Evolutionary conservation across 768 basidiomycete species (phyloP).

Genomic region (Tephrocybe sp.): DNA sequence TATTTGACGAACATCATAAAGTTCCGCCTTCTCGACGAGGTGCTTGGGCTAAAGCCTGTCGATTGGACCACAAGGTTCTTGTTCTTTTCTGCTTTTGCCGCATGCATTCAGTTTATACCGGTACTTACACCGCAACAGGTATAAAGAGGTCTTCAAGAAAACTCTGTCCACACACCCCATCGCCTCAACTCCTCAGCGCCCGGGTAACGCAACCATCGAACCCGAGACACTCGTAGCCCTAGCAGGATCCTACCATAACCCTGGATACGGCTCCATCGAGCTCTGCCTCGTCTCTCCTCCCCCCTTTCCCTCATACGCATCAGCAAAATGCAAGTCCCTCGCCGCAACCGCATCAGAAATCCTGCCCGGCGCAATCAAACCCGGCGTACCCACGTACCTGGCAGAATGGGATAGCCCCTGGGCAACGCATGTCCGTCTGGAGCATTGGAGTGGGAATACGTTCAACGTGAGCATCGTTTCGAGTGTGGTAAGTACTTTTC

Average conservation of each 20-base stretch:
- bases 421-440: conserved; percentile 15
- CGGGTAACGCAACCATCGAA: conserved; percentile 14
- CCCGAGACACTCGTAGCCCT: conserved; percentile 13
- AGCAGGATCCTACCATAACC: conserved; percentile 19
- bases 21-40: conserved; percentile 15
- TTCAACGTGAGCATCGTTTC: conserved; percentile 17
- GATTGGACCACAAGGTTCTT: conserved; percentile 17
- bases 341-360: conserved; percentile 4
- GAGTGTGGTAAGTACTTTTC: conserved; percentile 15
- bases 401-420: conserved; percentile 13
- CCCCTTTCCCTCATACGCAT: background rate
- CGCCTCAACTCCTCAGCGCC: background rate
- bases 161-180: background rate
- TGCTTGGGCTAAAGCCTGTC: conserved; percentile 17
- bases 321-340: conserved; percentile 9
- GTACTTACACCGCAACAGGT: background rate
- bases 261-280: conserved; percentile 21
- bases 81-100: background rate
- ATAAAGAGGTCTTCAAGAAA: background rate
- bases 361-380: conserved; percentile 14
- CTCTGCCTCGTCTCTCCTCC: conserved; percentile 15
- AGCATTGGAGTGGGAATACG: conserved; percentile 18
- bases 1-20: conserved; percentile 2
- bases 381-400: conserved; percentile 16
- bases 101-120: background rate